A percentile compares a stretch with the other conserved stretches of the same genome.
phyloP scores from a whole-genome alignment of 2,329 filamentous ascomycete genomes.

The Hypoxylon rubiginosum region DNA sequence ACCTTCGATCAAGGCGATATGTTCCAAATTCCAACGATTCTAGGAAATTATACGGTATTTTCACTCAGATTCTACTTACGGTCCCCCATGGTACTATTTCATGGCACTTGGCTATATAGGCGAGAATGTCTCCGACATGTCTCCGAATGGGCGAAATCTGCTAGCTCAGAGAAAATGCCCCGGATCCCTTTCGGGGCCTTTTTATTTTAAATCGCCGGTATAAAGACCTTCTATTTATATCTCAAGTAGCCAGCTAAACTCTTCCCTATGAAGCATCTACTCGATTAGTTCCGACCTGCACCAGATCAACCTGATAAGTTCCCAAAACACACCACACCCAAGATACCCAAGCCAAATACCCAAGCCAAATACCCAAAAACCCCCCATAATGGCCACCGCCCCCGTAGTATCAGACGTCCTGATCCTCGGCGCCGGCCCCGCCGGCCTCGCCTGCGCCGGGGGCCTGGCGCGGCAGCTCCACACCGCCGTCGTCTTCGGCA shows the following conservation, averaged over 20 bases:
- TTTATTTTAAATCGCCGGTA: not conserved
- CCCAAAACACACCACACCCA: not conserved
- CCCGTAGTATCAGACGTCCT: constrained; percentile 50
- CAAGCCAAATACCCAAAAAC: not conserved
- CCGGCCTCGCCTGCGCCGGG: constrained; percentile 58
- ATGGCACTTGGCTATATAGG: no score
- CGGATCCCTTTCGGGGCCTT: not conserved
- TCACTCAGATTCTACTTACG: no score
- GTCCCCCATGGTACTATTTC: no score
- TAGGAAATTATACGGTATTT: no score
- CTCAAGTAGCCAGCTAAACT: not conserved
- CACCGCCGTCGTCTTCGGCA: constrained; percentile 54
- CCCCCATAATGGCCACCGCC: constrained; percentile 3
- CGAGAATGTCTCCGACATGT: constrained; percentile 40
- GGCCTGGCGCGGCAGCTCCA: constrained; percentile 53
- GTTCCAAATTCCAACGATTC: no score
- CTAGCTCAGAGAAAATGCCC: not conserved
- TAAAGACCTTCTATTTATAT: not conserved
- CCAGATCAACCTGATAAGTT: not conserved
- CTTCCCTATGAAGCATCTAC: not conserved
- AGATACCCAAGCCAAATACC: not conserved
- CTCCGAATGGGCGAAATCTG: constrained; percentile 30
- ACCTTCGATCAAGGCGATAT: no score
- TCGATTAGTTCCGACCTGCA: not conserved
- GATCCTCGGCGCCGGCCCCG: constrained; percentile 60